phyloP scores from a whole-genome alignment of 768 basidiomycete species.

The Leccinellum luteum region DNA sequence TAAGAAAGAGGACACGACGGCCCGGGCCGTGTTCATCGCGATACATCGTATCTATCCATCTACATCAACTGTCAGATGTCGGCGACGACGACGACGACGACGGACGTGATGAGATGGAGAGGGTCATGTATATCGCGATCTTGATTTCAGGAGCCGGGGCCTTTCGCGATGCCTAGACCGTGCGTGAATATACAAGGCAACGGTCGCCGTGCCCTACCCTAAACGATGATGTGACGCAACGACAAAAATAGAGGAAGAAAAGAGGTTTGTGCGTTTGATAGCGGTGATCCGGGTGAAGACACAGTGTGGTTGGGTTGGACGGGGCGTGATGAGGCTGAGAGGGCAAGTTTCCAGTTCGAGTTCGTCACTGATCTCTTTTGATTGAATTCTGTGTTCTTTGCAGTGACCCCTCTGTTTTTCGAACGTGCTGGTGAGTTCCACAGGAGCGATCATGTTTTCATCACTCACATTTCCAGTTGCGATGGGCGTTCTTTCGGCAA shows the following conservation, averaged over 20 bases:
- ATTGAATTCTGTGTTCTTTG: neutral
- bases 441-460: neutral
- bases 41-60: neutral
- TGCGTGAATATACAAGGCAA: constrained; percentile 1
- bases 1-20: neutral
- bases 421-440: neutral
- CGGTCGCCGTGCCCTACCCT: constrained; percentile 1
- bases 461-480: neutral
- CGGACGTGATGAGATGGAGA: neutral
- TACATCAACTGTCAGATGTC: neutral
- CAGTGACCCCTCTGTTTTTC: neutral
- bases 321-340: neutral
- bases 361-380: neutral
- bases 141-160: neutral
- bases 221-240: neutral
- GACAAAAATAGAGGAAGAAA: neutral
- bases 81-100: neutral
- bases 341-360: neutral
- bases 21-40: neutral
- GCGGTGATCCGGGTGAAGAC: neutral
- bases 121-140: neutral
- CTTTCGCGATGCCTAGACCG: neutral
- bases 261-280: neutral
- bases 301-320: neutral
- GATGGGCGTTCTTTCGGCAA: constrained; percentile 6